Percentiles rank a stretch among this genome's conserved stretches.
phyloP scores from a whole-genome alignment of 176 grass and related monocot genomes.

The Carex kokanica region DNA sequence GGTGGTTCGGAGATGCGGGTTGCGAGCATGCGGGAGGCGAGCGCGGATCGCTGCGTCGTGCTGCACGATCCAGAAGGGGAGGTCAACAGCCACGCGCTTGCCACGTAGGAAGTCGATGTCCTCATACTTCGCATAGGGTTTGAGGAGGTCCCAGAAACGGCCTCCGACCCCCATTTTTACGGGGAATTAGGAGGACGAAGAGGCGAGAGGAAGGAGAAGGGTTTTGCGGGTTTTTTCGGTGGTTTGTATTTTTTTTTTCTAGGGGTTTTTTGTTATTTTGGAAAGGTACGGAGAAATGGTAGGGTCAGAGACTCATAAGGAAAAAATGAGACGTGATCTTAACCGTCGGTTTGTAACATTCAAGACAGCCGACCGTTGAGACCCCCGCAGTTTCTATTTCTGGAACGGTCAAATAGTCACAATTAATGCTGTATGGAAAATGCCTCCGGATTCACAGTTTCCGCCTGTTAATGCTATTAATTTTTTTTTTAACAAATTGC shows the following conservation, averaged over 20 bases:
- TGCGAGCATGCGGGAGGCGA: conserved; percentile 39
- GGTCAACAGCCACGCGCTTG: conserved; percentile 86
- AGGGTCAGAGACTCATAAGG: neutral
- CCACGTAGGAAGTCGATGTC: conserved; percentile 61
- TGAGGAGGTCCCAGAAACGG: conserved; percentile 81
- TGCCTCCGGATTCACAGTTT: no score
- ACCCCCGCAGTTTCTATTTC: neutral
- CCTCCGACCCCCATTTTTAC: conserved; percentile 67
- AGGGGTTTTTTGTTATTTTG: neutral
- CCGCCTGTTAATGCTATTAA: no score
- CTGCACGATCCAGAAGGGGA: conserved; percentile 91
- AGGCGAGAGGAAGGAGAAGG: neutral
- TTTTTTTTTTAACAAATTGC: no score
- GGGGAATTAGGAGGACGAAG: neutral
- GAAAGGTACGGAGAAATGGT: neutral
- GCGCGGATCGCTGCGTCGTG: conserved; percentile 67
- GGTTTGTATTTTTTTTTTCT: neutral
- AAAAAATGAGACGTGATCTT: neutral
- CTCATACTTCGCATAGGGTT: conserved; percentile 58
- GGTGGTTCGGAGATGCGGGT: conserved; percentile 66
- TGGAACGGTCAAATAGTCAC: neutral
- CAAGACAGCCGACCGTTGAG: neutral
- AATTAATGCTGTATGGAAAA: neutral
- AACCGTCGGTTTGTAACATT: neutral
- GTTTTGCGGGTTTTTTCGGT: conserved; percentile 20